Percentiles rank a stretch among this genome's conserved stretches.
Conservation (phyloP, 495 filamentous ascomycete species). For the Podospora sp. region DNA sequence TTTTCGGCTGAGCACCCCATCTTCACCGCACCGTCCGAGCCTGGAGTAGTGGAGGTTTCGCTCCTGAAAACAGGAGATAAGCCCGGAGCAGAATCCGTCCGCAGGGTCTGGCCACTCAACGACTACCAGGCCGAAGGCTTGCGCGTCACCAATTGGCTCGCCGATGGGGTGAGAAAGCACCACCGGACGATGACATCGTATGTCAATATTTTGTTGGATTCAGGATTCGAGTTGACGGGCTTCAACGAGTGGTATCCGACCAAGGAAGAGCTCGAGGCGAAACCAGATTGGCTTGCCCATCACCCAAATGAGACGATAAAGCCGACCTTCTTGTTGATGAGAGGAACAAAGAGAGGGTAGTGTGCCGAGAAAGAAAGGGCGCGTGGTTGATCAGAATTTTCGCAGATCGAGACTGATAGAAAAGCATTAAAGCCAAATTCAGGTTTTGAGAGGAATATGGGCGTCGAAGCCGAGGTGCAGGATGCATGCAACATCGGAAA, state of each 20-base stretch:
- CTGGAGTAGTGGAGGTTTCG: constrained; percentile 22
- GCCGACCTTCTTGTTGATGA: constrained; percentile 33
- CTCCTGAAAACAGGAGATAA: constrained; percentile 20
- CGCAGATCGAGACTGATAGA: background rate
- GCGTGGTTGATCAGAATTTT: background rate
- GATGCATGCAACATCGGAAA: background rate
- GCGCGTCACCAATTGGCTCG: constrained; percentile 38
- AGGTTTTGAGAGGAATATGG: background rate
- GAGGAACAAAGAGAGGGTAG: constrained; percentile 20
- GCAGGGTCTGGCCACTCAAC: constrained; percentile 39
- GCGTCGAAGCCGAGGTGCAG: background rate
- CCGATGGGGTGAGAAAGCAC: constrained; percentile 39
- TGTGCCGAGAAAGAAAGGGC: background rate
- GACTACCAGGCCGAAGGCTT: constrained; percentile 40
- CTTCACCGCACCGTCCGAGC: constrained; percentile 39
- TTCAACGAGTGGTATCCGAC: constrained; percentile 40
- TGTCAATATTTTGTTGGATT: constrained; percentile 37
- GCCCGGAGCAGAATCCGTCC: constrained; percentile 16
- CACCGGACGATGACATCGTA: constrained; percentile 42
- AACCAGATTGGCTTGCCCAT: constrained; percentile 25
- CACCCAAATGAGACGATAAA: constrained; percentile 20
- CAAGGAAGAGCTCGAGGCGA: constrained; percentile 24
- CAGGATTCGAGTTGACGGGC: constrained; percentile 37
- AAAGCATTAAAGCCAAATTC: background rate
- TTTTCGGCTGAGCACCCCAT: constrained; percentile 46